Evolutionary conservation across 1,139 yeast genomes (phyloP).

Genomic region (Entelexis sorbosivorans): DNA sequence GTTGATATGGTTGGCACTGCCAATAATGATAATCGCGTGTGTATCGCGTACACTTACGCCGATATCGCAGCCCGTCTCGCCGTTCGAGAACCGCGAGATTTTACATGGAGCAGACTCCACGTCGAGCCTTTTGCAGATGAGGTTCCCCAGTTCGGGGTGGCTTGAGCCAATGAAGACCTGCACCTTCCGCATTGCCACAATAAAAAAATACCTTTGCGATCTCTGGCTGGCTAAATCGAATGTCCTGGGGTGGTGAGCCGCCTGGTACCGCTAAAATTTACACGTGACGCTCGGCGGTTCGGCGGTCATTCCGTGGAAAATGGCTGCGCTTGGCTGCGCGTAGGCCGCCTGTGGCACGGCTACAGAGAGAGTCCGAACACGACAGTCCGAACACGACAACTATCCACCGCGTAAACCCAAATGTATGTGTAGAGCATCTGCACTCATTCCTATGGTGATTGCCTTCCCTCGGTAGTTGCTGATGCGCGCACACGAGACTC

Average conservation of each 20-base stretch:
- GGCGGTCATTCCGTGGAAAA: no score
- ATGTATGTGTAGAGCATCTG: no score
- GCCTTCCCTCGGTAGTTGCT: no score
- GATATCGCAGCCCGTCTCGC: slow-evolving; percentile 93
- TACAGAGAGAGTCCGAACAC: no score
- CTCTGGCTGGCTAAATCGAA: neutral
- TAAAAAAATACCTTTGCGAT: neutral
- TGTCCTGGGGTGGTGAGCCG: neutral
- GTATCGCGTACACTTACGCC: slow-evolving; percentile 93
- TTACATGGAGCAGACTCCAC: slow-evolving; percentile 94
- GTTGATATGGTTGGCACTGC: slow-evolving; percentile 79
- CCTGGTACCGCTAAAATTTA: neutral
- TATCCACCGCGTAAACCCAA: no score
- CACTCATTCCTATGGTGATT: no score
- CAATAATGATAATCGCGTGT: slow-evolving; percentile 90
- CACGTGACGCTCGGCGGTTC: no score
- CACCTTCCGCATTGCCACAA: slow-evolving; percentile 73
- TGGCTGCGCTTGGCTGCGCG: no score
- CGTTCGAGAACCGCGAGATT: slow-evolving; percentile 82
- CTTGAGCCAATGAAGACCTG: slow-evolving; percentile 93
- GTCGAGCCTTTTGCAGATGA: slow-evolving; percentile 83
- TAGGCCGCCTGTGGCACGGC: no score
- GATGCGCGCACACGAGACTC: no score
- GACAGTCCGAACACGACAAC: no score
- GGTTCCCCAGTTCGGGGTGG: slow-evolving; percentile 84